These are phyloP conservation scores for Ampelocalamus luodianensis DNA, from an alignment of 176 grass and related monocot genomes.

Conservation along the genomic window DNA sequence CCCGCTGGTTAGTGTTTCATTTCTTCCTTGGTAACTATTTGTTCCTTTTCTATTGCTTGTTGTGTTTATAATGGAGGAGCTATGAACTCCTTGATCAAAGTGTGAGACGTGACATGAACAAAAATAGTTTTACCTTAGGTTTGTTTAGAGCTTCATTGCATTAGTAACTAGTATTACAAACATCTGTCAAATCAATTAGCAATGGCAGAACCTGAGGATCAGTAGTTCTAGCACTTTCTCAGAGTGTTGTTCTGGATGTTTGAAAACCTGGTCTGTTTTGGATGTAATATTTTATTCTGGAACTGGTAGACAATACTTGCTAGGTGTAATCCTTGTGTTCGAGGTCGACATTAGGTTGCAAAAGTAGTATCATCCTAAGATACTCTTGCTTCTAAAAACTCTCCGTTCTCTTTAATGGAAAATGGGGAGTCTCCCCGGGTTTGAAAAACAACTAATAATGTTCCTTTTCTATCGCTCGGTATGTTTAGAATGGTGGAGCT, in stretches of 20 bases:
- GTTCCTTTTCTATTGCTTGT: conserved; percentile 10
- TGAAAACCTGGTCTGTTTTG: background rate
- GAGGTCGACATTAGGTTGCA: too few species aligned
- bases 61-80: conserved; percentile 13
- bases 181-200: background rate
- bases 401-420: background rate
- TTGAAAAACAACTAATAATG: background rate
- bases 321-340: background rate
- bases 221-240: background rate
- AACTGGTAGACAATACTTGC: background rate
- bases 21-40: conserved; percentile 14
- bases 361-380: too few species aligned
- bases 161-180: background rate
- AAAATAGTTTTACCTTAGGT: background rate
- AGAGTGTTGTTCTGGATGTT: background rate
- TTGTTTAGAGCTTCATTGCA: background rate
- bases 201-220: background rate
- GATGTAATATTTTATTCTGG: background rate
- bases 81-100: background rate
- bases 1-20: conserved; percentile 66
- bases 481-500: background rate
- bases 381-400: background rate
- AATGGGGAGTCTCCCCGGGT: background rate
- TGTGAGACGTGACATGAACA: background rate
- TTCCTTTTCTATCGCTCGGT: background rate